Conservation (phyloP, 1,284 basidiomycete species). For the Trichosporon asahii region DNA sequence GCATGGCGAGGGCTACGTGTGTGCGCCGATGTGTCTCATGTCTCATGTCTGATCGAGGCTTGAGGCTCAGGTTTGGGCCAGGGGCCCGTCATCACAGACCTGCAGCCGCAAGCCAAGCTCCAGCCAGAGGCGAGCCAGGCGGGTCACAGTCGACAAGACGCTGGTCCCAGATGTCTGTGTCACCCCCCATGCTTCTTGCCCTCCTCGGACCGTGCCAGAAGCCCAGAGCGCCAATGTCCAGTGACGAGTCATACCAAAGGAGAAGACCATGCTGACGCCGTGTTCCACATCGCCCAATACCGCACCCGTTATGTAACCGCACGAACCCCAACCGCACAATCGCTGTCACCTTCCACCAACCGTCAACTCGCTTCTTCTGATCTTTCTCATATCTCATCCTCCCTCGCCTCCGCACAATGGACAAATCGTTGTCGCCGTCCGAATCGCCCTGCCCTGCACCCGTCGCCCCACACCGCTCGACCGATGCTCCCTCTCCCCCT, state of each 20-base stretch:
- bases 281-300: background rate
- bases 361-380: background rate
- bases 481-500: background rate
- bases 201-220: background rate
- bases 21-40: background rate
- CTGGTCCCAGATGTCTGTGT: background rate
- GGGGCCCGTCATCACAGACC: background rate
- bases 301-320: background rate
- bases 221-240: background rate
- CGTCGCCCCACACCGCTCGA: background rate
- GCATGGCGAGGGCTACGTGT: background rate
- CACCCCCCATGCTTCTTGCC: constrained; percentile 1
- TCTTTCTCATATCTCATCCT: background rate
- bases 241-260: background rate
- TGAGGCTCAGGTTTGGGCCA: background rate
- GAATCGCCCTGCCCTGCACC: background rate
- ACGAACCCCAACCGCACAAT: background rate
- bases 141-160: background rate
- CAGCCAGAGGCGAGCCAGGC: background rate
- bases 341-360: background rate
- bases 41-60: background rate
- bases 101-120: background rate
- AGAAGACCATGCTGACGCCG: background rate
- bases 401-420: background rate
- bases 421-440: background rate